These are phyloP conservation scores for Phytophthora cryptogea DNA, from an alignment of 352 stramenopile genomes.

Conservation along the genomic window DNA sequence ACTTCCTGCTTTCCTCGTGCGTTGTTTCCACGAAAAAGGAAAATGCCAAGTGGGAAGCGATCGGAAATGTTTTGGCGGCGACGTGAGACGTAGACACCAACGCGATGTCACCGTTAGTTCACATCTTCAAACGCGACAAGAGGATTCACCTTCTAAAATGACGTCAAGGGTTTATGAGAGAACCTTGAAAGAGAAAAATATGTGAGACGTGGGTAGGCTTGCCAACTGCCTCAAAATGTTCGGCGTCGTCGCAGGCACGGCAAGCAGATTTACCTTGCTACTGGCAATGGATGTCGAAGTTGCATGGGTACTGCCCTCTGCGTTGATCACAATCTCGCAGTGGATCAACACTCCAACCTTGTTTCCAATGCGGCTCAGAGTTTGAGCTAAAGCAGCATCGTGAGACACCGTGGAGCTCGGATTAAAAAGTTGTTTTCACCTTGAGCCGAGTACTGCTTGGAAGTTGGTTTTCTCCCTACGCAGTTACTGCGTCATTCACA, in stretches of 20 bases:
- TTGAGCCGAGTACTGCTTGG: conserved; percentile 37
- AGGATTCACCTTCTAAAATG: conserved; percentile 5
- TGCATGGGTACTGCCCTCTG: not conserved
- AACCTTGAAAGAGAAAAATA: not conserved
- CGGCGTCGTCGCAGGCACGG: too few species aligned
- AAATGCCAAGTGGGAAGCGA: conserved; percentile 17
- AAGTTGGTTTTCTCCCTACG: conserved; percentile 45
- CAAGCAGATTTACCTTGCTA: too few species aligned
- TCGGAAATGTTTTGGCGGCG: not conserved
- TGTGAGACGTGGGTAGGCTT: conserved; percentile 12
- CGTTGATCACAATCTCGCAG: conserved; percentile 17
- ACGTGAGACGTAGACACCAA: conserved; percentile 28
- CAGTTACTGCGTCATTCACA: conserved; percentile 47
- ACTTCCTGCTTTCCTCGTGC: not conserved
- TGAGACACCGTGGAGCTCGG: conserved; percentile 44
- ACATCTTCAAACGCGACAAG: conserved; percentile 21
- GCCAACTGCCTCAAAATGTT: conserved; percentile 3
- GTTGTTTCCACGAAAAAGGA: conserved; percentile 16
- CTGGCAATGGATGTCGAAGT: not conserved
- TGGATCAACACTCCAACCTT: conserved; percentile 58
- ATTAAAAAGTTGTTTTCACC: conserved; percentile 47
- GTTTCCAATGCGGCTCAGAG: conserved; percentile 46
- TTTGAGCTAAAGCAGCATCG: conserved; percentile 39
- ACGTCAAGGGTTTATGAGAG: not conserved
- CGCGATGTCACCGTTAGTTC: conserved; percentile 8